Evolutionary conservation across 176 grass and related monocot species (phyloP), one percentile per base, ranked within the genome.

Genomic region (Puya raimondii): DNA sequence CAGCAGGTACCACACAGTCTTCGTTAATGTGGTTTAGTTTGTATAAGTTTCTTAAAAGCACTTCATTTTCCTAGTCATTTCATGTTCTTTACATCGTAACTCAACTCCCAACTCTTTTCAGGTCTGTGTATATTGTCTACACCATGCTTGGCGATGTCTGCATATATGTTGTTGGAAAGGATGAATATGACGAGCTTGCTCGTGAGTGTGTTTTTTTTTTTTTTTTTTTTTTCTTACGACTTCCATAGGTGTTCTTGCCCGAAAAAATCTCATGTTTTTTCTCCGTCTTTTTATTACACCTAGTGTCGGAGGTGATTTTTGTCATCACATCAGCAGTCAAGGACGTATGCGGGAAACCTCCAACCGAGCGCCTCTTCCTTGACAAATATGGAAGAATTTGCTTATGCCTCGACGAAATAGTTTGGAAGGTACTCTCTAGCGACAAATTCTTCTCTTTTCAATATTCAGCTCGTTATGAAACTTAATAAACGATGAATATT

Each of bases 131-230:
- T 61, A 87, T 97, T 75, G 94, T 97, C 11, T 97, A 97, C 68
- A 92, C 89, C 23, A 79, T 85, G 73, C 79, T 92, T 58, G 94
- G 94, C 13, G 94, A 97, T 66, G 82, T 97, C 53, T 92, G 86
- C 80, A 70, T 97, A 63, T 92, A 92, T 80, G 76, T 92, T 64
- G 89, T 97, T 67, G 94, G 94, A 59, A 97, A 97, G 77, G 93
- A 97, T 90, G 93, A 97, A 70, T 97, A 97, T 10, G 93, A 97
- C 7, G 93, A 97, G 53, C 93, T 97, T 88, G 89, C 89, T 72
- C 53, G 93, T 97, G 71, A 97, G 93, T 85, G 26, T 12, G 52
- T 5, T 49, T 9, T 48, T 22, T 72, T 64, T 25, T 42, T 22
- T 58, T 5, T 49, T 9, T 48, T 22, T 72, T 64, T 25, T 42